Base-by-base conservation (phyloP, 2,329 filamentous ascomycete genomes). In the Paraphoma chrysanthemicola region DNA sequence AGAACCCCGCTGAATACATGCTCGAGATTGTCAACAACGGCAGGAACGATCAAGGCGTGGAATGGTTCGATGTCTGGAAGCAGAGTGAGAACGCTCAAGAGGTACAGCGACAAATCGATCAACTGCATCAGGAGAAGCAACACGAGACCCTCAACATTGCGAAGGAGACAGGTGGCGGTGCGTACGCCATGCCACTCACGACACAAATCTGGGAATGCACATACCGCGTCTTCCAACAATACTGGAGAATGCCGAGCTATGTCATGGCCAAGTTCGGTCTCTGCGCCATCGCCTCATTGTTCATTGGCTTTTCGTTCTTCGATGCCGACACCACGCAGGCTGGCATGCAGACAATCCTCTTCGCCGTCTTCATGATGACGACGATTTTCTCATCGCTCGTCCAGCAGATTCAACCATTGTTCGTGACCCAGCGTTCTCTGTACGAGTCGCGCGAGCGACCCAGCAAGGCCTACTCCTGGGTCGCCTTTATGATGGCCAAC, bases 1-100 rank as follows among this genome's bases (percentile, higher is more conserved):
- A 89, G 57, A 92, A 92, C 63, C 90, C 90, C 0, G 90, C 90
- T 1, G 90, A 93, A 75, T 92, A 86, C 78, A 91, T 92, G 86
- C 82, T 92, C n/a, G 80, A 82, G 55, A 73, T 80, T 45, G 75
- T 77, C 23, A 70, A 72, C 51, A 68, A 72, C 28, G 74, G 74
- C 14, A 70, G 71, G 38, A 70, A 71, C 43, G 53, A 68, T 14
- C 51, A 68, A 29, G 66, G 66, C 0, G 39, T 66, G 57, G 77
- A 80, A 54, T 81, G 79, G 79, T 72, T 71, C 45, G 63, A 74
- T 8, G 73, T 77, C 6, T 81, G 79, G 79, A 73, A 68, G 11
- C 30, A 42, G 2, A 73, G 70, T 47, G 48, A 66, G 2, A 48
- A 64, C 43, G 57, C 57, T 5, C 52, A 62, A 17, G 49, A 41